Percentiles rank a stretch among this genome's conserved stretches.
These are phyloP conservation scores for Dothistroma septosporum DNA, from an alignment of 2,329 filamentous ascomycete species.

Conservation along the genomic window DNA sequence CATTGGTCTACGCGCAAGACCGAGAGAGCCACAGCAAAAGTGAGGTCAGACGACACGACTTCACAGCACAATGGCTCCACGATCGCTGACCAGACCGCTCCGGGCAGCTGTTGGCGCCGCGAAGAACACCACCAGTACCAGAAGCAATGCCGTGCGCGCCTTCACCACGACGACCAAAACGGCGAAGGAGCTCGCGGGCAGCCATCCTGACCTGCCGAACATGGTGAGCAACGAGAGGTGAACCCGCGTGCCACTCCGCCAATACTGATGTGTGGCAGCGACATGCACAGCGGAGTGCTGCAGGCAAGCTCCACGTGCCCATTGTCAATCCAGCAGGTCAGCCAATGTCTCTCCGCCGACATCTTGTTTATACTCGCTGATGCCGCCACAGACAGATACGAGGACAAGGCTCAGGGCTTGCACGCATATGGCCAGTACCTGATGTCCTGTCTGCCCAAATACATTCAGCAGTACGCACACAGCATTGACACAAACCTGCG, in stretches of 20 bases:
- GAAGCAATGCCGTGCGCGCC: conserved; percentile 33
- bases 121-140: not conserved
- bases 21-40: not conserved
- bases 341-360: not conserved
- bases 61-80: conserved; percentile 13
- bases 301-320: conserved; percentile 64
- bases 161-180: conserved; percentile 43
- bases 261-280: conserved; percentile 6
- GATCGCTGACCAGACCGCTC: conserved; percentile 14
- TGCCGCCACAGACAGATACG: conserved; percentile 67
- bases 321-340: conserved; percentile 72
- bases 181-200: conserved; percentile 43
- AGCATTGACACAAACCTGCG: not conserved
- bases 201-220: conserved; percentile 43
- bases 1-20: not conserved
- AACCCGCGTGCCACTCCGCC: not conserved
- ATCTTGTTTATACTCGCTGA: conserved; percentile 1
- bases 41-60: not conserved
- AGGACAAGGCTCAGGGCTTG: conserved; percentile 77
- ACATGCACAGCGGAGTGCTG: conserved; percentile 39
- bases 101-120: conserved; percentile 13
- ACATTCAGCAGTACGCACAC: conserved; percentile 73
- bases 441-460: conserved; percentile 94
- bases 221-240: conserved; percentile 27
- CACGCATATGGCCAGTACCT: conserved; percentile 96